Evolutionary conservation across 2,329 filamentous ascomycete genomes (phyloP).

Genomic region (Pseudogymnoascus sp.): DNA sequence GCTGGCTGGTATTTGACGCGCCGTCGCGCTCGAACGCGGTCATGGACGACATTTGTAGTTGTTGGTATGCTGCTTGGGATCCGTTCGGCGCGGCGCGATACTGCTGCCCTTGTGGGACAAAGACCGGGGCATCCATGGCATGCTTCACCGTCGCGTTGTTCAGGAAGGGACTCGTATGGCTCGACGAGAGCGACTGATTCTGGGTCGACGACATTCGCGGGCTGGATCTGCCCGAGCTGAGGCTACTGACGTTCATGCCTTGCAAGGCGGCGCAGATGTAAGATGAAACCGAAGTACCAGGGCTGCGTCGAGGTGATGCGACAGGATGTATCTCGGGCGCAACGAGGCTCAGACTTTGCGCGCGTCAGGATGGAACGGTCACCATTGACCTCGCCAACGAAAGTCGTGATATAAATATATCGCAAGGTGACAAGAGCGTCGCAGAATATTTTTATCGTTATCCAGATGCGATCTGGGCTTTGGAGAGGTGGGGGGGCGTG

Average conservation of each 20-base stretch:
- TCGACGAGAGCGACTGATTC: conserved; percentile 5
- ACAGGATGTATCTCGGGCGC: background rate
- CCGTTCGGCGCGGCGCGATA: conserved; percentile 25
- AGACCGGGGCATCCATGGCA: conserved; percentile 28
- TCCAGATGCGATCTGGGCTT: background rate
- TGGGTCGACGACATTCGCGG: background rate
- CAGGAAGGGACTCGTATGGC: conserved; percentile 8
- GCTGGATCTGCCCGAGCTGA: background rate
- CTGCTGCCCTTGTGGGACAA: conserved; percentile 24
- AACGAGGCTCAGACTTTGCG: conserved; percentile 1
- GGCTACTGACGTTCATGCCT: conserved; percentile 5
- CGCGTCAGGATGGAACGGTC: conserved; percentile 1
- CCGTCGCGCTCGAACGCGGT: conserved; percentile 23
- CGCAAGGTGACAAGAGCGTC: background rate
- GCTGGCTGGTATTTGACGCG: conserved; percentile 17
- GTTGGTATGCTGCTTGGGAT: conserved; percentile 23
- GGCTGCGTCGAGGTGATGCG: background rate
- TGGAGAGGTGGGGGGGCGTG: background rate
- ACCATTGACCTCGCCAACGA: conserved; percentile 1
- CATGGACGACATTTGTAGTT: conserved; percentile 25
- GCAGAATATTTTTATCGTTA: conserved; percentile 3
- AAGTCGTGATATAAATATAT: background rate
- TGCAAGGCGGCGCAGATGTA: conserved; percentile 6
- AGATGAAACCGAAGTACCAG: background rate
- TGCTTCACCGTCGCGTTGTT: conserved; percentile 21